phyloP scores from a whole-genome alignment of 176 grass and related monocot genomes.

The Echinochloa phyllopogon region DNA sequence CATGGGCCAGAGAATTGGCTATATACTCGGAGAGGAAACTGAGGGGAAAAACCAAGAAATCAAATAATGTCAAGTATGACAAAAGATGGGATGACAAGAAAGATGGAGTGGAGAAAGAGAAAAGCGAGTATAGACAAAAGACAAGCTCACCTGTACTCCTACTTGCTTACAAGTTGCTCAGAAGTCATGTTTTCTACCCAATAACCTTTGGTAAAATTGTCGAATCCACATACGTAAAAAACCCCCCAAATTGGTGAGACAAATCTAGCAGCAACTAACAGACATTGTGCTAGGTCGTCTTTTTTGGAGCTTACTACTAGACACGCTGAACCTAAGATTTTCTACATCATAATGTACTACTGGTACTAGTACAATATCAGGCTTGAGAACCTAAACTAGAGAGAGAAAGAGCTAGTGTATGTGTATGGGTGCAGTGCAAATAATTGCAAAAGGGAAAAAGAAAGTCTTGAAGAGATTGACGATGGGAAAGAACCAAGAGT shows the following conservation, averaged over 20 bases:
- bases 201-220: background rate
- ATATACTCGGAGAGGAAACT: background rate
- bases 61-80: constrained; percentile 7
- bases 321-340: background rate
- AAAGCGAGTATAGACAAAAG: constrained; percentile 34
- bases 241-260: constrained; percentile 1
- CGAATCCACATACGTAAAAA: background rate
- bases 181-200: constrained; percentile 4
- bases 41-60: background rate
- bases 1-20: background rate
- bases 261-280: constrained; percentile 21
- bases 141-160: constrained; percentile 13
- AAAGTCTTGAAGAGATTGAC: constrained; percentile 50
- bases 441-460: constrained; percentile 37
- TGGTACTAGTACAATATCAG: background rate
- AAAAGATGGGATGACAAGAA: constrained; percentile 36
- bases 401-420: background rate
- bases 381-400: constrained; percentile 4
- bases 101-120: constrained; percentile 27
- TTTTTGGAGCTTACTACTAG: background rate
- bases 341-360: background rate
- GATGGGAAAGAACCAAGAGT: constrained; percentile 56
- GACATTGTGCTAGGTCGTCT: background rate
- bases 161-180: constrained; percentile 17
- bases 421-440: constrained; percentile 3